These are phyloP conservation scores for Fistulifera pelliculosa DNA, from an alignment of 108 stramenopile genomes.

Conservation along the genomic window DNA sequence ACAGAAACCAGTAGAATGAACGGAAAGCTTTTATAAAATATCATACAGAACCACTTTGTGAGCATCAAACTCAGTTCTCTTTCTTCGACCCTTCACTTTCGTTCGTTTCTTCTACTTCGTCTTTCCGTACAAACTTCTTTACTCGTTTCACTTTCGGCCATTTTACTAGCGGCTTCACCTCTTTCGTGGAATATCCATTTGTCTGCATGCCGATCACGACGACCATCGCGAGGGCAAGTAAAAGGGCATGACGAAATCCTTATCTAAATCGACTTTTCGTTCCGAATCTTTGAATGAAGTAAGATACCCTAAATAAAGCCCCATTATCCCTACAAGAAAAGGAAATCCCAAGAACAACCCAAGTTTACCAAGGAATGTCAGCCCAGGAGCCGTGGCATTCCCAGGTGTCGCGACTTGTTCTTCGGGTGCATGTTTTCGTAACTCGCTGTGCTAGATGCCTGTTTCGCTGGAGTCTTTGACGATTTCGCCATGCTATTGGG, in stretches of 20 bases:
- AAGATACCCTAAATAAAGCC: conserved; percentile 32
- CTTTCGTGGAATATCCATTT: conserved; percentile 20
- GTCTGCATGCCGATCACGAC: conserved; percentile 63
- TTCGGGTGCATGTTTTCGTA: conserved; percentile 1
- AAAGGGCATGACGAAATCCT: conserved; percentile 48
- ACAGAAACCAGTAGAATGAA: too few relatives aligned
- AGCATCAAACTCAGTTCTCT: too few relatives aligned
- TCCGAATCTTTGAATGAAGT: conserved; percentile 13
- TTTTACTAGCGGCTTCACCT: conserved; percentile 20
- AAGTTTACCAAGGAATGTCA: background rate
- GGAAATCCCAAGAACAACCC: conserved; percentile 42
- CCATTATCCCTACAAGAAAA: conserved; percentile 27
- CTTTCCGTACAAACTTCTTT: conserved; percentile 30
- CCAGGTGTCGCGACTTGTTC: too few relatives aligned
- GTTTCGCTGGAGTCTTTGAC: background rate
- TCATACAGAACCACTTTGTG: too few relatives aligned
- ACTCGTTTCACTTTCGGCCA: conserved; percentile 47
- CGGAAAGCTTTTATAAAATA: too few relatives aligned
- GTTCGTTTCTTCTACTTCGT: background rate
- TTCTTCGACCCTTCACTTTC: too few relatives aligned
- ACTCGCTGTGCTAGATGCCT: conserved; percentile 1
- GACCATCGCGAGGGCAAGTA: conserved; percentile 31
- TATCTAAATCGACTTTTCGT: conserved; percentile 32
- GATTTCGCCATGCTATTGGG: background rate
- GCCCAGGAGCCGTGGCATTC: background rate